Evolutionary conservation across 2,329 filamentous ascomycete species (phyloP), one percentile per base, ranked within the genome.

Genomic region (Fusarium lyarnte): DNA sequence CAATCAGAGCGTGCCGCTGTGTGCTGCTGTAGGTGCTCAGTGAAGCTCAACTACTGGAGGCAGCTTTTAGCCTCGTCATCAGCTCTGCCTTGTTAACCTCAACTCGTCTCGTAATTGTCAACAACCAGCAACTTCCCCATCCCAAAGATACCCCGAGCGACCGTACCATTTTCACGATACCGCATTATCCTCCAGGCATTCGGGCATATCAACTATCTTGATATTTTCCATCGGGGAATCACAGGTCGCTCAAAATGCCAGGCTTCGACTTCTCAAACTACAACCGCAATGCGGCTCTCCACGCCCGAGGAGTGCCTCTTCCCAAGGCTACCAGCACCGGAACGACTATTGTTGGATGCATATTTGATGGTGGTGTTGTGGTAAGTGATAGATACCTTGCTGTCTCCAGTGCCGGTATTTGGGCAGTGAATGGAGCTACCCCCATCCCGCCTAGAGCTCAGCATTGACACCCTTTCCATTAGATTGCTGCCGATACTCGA

Each of bases 211-310:
- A 23, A 23, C 46, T 36, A 54, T 29, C 66, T 66, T 62, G 53
- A 58, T 51, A 64, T 61, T 58, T 65, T 55, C 58, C 45, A 64
- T 58, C 58, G 51, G 67, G 67, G 33, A 66, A 66, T 58, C 59
- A 52, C 54, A 74, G 58, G 57, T 69, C 58, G 54, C 69, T 69
- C 85, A 91, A 80, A 79, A 99, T 99, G 96, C 92, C 93, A 79
- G 95, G 95, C 86, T 97, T 98, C 89, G 95, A 98, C 87, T 99
- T 99, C 89, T 97, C 94, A 84, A 99, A 99, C 89, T 96, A 98
- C 90, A 97, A 97, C 90, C 94, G 96, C 87, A 99, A 99, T 90
- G 91, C 93, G 82, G 95, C 95, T 74, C 91, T 99, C 77, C 95
- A 98, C 83, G 94, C 95, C 78, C 91, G 92, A 84, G 97, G 97